A percentile compares a stretch with the other conserved stretches of the same genome.
These are phyloP conservation scores for Cichorium intybus DNA, from an alignment of 140 eudicot genomes.

Conservation along the genomic window DNA sequence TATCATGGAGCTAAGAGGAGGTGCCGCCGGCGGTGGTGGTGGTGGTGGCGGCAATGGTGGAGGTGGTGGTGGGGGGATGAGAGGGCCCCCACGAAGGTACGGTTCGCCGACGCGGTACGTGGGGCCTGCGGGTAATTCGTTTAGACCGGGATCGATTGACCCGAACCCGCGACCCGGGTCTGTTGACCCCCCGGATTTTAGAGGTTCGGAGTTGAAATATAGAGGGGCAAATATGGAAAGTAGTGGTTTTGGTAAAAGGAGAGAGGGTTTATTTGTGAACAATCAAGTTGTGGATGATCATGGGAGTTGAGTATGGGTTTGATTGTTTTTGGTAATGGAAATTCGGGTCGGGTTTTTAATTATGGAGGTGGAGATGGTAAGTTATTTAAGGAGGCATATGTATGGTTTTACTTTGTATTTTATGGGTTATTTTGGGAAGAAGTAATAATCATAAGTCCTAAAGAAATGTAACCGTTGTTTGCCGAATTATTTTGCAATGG, in stretches of 20 bases:
- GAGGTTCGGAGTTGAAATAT: conserved; percentile 70
- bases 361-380: neutral
- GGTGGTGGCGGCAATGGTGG: conserved; percentile 45
- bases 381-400: conserved; percentile 29
- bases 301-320: conserved; percentile 23
- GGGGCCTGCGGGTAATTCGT: conserved; percentile 44
- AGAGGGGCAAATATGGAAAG: conserved; percentile 72
- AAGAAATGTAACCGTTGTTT: conserved; percentile 2
- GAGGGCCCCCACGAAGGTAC: conserved; percentile 77
- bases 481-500: neutral
- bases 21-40: conserved; percentile 45
- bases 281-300: conserved; percentile 72
- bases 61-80: conserved; percentile 48
- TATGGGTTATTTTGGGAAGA: conserved; percentile 21
- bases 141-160: conserved; percentile 50
- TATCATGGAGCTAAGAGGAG: conserved; percentile 60
- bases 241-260: conserved; percentile 58
- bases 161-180: conserved; percentile 52
- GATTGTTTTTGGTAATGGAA: conserved; percentile 10
- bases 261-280: conserved; percentile 68
- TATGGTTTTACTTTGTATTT: conserved; percentile 31
- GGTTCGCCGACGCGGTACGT: conserved; percentile 71
- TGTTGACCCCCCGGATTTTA: conserved; percentile 57
- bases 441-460: conserved; percentile 26
- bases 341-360: neutral